A percentile compares a stretch with the other conserved stretches of the same genome.
phyloP scores from a whole-genome alignment of 164 flowering plant genomes.

The grape (Vitis vinifera) region DNA sequence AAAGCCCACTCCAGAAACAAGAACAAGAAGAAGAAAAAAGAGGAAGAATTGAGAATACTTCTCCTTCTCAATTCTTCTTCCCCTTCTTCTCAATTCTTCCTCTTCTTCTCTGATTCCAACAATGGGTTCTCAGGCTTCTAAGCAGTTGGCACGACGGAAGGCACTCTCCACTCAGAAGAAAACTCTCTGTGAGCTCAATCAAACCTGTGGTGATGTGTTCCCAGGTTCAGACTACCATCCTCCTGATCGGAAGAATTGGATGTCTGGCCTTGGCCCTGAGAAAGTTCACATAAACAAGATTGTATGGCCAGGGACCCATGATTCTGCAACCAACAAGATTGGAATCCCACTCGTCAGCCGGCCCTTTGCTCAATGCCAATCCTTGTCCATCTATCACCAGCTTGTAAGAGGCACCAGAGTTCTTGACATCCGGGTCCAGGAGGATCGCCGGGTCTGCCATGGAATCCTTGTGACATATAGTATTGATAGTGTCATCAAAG shows the following conservation, averaged over 20 bases:
- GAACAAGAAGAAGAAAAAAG: conserved; percentile 1
- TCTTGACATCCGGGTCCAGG: conserved; percentile 74
- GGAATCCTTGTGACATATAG: conserved; percentile 68
- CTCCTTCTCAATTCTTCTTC: conserved; percentile 10
- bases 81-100: not conserved
- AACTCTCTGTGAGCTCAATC: conserved; percentile 41
- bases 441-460: conserved; percentile 81
- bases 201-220: conserved; percentile 41
- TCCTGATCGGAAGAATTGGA: conserved; percentile 77
- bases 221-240: conserved; percentile 73
- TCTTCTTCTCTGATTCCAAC: conserved; percentile 2
- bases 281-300: conserved; percentile 54
- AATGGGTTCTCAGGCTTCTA: conserved; percentile 74
- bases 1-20: not conserved
- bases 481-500: conserved; percentile 72
- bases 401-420: conserved; percentile 64
- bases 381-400: conserved; percentile 70
- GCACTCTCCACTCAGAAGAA: conserved; percentile 57
- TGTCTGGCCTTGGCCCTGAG: conserved; percentile 57
- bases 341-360: conserved; percentile 65
- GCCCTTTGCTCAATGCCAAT: conserved; percentile 91
- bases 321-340: conserved; percentile 86
- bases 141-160: conserved; percentile 60
- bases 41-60: conserved; percentile 13
- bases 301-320: conserved; percentile 97